Conservation (phyloP, 495 filamentous ascomycete species). For the Neurospora intermedia region DNA sequence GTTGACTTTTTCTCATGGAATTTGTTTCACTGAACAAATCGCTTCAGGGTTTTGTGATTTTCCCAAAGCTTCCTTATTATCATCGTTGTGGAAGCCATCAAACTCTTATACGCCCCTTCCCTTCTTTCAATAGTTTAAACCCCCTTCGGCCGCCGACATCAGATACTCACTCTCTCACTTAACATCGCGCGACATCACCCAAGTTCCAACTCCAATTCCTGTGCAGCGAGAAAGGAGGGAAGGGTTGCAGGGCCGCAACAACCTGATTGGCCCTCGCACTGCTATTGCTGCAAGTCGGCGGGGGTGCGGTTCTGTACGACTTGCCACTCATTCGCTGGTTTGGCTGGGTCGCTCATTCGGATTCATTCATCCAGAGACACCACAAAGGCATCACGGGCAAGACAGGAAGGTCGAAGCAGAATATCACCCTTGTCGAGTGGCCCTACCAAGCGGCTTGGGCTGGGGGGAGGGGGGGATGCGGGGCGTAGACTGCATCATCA, state of each 20-base stretch:
- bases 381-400: background rate
- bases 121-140: background rate
- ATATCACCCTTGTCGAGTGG: background rate
- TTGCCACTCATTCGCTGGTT: background rate
- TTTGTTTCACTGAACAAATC: background rate
- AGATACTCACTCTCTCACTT: background rate
- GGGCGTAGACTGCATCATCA: background rate
- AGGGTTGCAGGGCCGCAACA: background rate
- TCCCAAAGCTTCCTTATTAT: background rate
- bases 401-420: background rate
- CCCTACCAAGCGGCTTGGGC: background rate
- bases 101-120: background rate
- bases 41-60: background rate
- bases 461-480: background rate
- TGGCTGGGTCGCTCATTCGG: background rate
- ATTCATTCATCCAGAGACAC: background rate
- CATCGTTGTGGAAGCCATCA: background rate
- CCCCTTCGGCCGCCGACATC: background rate
- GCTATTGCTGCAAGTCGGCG: background rate
- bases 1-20: background rate
- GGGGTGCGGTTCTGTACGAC: background rate
- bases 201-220: background rate
- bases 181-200: background rate
- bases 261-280: background rate
- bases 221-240: background rate